Evolutionary conservation across 2,329 filamentous ascomycete genomes (phyloP), one percentile per base, ranked within the genome.

Genomic region (Ophiostoma quercus): DNA sequence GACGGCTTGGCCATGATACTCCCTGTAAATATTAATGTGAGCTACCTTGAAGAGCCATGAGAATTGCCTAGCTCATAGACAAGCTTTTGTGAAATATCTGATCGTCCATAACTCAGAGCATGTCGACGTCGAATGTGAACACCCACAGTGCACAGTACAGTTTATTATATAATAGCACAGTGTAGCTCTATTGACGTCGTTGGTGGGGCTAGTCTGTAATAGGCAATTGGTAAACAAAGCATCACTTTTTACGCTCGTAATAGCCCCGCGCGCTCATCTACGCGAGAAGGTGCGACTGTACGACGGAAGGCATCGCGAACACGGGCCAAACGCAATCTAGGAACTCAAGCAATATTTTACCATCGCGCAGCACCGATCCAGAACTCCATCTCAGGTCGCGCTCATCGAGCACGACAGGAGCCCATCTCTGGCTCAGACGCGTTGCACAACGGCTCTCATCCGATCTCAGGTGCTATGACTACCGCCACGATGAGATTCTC

Each of bases 401-500:
- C 29, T 14, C 29, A 57, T 63, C 32, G 60, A 63, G 60, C 29
- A 63, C 60, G 34, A 22, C 62, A 65, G 19, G 32, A 16, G 19
- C 29, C 12, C 60, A 34, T 34, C 29, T 34, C 2, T 37, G 16
- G 43, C 29, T 34, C 19, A 9, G n/a, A 66, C 66, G 25, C 66
- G 66, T 67, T 25, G 65, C 22, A 47, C 65, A 43, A 12, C 32
- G 19, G 19, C 60, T 9, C 32, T 63, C 34, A 65, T 65, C 65
- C 39, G 37, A 43, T 66, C 63, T n/a, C 37, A 41, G 66, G n/a
- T 16, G 22, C 39, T 19, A 12, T 22, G 66, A 29, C 34, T 39
- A 3, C 54, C n/a, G 19, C 6, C 60, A 68, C 51, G 51, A 82
- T 82, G 80, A 77, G 76, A 57, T 80, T 81, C 73, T 81, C 80